Base-by-base conservation (phyloP, 1,139 yeast genomes). In the Arxiozyma slooffiae region DNA sequence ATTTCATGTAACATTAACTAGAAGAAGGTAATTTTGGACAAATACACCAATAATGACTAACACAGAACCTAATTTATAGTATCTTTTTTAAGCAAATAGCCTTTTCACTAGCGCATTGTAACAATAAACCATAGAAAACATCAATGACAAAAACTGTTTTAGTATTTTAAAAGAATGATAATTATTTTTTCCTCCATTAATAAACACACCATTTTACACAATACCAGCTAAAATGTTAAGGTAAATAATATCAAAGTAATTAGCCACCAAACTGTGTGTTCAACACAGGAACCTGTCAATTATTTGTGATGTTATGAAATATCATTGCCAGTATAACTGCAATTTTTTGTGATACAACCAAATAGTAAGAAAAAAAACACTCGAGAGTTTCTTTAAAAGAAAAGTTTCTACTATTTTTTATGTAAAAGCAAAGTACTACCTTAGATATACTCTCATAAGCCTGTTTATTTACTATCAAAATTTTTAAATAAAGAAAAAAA, bases 51-150 rank as follows among this genome's bases (percentile, higher is more conserved):
- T 69, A n/a, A 67, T 57, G 34, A 66, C 59, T 9, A 70, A 41
- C 5, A 56, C 50, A 21, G 60, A 53, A 21, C 72, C 73, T 2
- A 57, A 23, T 2, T 53, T 46, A 7, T 49, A 51, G n/a, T 52
- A 48, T 14, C 49, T 42, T 9, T 50, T 55, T 18, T 44, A 36
- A 9, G 69, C 64, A 62, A n/a, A 67, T 64, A 41, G 73, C 46
- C 8, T 77, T 78, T 43, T 75, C 78, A 17, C 79, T 79, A 18
- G 66, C 67, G 18, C 67, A 71, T 57, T 75, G 79, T 46, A 74
- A 47, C 11, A 72, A 51, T 52, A 75, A 68, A 41, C 75, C 69
- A 17, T 67, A 16, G 20, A 74, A 62, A 61, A 75, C 79, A 38
- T 77, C 77, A 22, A 58, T 36, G n/a, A 75, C 76, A 61, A 75